phyloP scores from a whole-genome alignment of 1,139 yeast species.

The Hanseniaspora uvarum region DNA sequence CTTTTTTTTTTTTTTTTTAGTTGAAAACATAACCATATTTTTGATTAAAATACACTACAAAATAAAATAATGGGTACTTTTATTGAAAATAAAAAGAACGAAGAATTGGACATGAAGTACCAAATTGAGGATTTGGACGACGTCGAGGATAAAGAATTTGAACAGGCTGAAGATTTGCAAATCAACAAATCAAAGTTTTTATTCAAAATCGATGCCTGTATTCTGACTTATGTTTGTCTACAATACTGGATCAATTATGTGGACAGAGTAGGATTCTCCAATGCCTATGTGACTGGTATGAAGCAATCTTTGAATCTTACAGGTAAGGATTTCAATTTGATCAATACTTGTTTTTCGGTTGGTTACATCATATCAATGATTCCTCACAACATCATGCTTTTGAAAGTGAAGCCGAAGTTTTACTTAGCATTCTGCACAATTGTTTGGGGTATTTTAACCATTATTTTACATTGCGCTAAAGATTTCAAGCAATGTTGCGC shows the following conservation, averaged over 20 bases:
- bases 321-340: slow-evolving; percentile 43
- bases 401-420: slow-evolving; percentile 44
- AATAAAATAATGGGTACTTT: background rate
- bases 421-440: slow-evolving; percentile 48
- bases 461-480: slow-evolving; percentile 41
- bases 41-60: too few species aligned
- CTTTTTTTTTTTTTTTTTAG: background rate
- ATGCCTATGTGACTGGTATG: slow-evolving; percentile 57
- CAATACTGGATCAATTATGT: slow-evolving; percentile 48
- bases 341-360: slow-evolving; percentile 48
- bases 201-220: slow-evolving; percentile 46
- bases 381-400: slow-evolving; percentile 45
- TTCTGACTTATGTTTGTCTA: slow-evolving; percentile 46
- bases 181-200: slow-evolving; percentile 36
- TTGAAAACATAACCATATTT: too few species aligned
- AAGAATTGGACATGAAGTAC: background rate
- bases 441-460: slow-evolving; percentile 47
- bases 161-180: slow-evolving; percentile 17
- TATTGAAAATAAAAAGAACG: background rate
- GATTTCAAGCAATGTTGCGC: slow-evolving; percentile 40
- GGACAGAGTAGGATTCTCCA: slow-evolving; percentile 36
- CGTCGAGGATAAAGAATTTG: slow-evolving; percentile 23
- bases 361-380: slow-evolving; percentile 52
- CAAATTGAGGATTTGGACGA: background rate
- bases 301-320: slow-evolving; percentile 42